These are phyloP conservation scores for Talaromyces proteolyticus DNA, from an alignment of 495 filamentous ascomycete species.

Conservation along the genomic window DNA sequence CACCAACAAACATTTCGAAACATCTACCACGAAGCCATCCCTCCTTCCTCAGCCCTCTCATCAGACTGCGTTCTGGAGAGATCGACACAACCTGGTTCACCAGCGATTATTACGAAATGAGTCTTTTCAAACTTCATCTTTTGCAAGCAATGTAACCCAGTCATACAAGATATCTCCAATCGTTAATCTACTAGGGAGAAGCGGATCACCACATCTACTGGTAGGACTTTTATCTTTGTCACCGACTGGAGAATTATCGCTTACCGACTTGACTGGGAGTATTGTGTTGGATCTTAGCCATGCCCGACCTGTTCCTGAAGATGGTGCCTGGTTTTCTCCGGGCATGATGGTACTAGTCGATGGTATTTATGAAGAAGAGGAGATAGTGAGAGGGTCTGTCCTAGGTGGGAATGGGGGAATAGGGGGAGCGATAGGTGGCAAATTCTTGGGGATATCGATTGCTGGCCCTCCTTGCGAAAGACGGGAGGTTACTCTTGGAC, in stretches of 20 bases:
- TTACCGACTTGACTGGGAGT: slow-evolving; percentile 81
- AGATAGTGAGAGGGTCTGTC: slow-evolving; percentile 55
- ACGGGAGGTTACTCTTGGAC: slow-evolving; percentile 69
- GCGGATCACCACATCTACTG: slow-evolving; percentile 77
- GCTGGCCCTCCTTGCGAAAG: slow-evolving; percentile 88
- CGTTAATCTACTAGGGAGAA: slow-evolving; percentile 86
- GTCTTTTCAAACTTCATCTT: slow-evolving; percentile 71
- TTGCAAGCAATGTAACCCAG: slow-evolving; percentile 48
- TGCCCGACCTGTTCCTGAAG: slow-evolving; percentile 69
- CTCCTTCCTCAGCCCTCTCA: slow-evolving; percentile 74
- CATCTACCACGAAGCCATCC: slow-evolving; percentile 58
- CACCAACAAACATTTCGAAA: slow-evolving; percentile 87
- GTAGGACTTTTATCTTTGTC: slow-evolving; percentile 77
- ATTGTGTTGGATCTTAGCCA: slow-evolving; percentile 79
- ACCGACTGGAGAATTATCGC: slow-evolving; percentile 74
- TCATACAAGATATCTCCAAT: slow-evolving; percentile 89
- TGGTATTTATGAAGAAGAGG: slow-evolving; percentile 90
- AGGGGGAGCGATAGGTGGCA: slow-evolving; percentile 82
- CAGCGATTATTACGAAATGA: slow-evolving; percentile 90
- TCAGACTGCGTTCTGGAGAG: slow-evolving; percentile 80
- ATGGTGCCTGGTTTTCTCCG: slow-evolving; percentile 84
- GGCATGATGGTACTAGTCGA: slow-evolving; percentile 95
- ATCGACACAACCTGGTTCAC: slow-evolving; percentile 84
- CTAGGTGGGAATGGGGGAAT: slow-evolving; percentile 73
- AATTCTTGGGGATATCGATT: slow-evolving; percentile 82